A percentile compares a stretch with the other conserved stretches of the same genome.
Conservation (phyloP, 2,329 filamentous ascomycete genomes). For the Scolecobasidium constrictum region DNA sequence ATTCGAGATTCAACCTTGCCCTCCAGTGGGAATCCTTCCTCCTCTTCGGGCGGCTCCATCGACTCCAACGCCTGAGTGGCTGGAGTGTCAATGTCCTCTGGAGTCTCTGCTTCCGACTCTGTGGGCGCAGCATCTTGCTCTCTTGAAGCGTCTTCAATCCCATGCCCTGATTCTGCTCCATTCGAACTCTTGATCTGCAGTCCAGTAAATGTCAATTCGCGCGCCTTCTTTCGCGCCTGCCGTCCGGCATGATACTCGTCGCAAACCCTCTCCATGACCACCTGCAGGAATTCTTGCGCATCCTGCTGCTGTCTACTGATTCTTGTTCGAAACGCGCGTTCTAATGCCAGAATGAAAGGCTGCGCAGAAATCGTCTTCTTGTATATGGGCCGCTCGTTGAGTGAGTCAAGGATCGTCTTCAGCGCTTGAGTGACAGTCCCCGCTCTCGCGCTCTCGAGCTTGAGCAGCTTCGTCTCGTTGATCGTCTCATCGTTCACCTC, state of each 20-base stretch:
- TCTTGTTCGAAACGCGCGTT: conserved; percentile 75
- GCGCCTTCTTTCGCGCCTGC: conserved; percentile 47
- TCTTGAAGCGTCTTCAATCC: not conserved
- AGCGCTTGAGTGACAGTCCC: conserved; percentile 77
- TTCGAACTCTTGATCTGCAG: not conserved
- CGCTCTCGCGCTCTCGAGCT: conserved; percentile 54
- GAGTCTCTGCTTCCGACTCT: not conserved
- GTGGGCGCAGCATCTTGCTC: not conserved
- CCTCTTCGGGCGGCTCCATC: conserved; percentile 20
- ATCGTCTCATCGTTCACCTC: conserved; percentile 43
- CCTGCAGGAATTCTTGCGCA: conserved; percentile 92
- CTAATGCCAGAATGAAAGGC: conserved; percentile 73
- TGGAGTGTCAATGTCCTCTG: not conserved
- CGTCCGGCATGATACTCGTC: conserved; percentile 88
- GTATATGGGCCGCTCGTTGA: conserved; percentile 89
- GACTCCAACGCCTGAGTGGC: not conserved
- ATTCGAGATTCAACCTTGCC: conserved; percentile 90
- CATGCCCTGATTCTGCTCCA: not conserved
- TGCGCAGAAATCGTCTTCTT: conserved; percentile 86
- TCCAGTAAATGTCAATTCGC: not conserved
- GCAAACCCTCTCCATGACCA: conserved; percentile 81
- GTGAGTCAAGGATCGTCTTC: conserved; percentile 81
- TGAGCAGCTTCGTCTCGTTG: conserved; percentile 41
- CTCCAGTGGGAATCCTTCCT: conserved; percentile 78
- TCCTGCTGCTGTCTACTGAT: conserved; percentile 95